These are phyloP conservation scores for Silene coronaria DNA, from an alignment of 179 eudicot species.

Conservation along the genomic window DNA sequence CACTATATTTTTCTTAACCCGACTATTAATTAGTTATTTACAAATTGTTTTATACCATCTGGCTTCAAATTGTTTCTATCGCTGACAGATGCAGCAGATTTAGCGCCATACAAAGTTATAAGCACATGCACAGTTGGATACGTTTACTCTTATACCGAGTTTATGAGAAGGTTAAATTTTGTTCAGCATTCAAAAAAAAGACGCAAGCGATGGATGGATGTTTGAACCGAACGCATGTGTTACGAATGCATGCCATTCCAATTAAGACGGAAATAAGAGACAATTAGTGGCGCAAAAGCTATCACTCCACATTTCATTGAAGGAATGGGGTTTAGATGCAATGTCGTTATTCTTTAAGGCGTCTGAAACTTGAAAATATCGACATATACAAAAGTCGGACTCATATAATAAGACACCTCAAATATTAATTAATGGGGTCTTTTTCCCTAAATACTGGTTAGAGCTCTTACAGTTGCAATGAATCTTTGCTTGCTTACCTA, in stretches of 20 bases:
- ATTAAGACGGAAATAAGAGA: background rate
- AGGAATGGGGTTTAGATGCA: background rate
- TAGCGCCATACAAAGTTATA: no score
- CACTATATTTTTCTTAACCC: no score
- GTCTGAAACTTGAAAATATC: background rate
- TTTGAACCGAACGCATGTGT: background rate
- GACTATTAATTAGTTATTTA: no score
- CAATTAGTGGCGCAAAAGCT: background rate
- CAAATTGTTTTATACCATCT: no score
- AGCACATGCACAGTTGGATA: no score
- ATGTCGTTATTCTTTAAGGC: background rate
- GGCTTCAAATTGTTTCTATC: no score
- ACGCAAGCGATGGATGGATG: no score
- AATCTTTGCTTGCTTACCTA: background rate
- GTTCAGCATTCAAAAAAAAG: no score
- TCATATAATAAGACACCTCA: constrained; percentile 6
- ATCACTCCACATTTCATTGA: background rate
- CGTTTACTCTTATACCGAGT: no score
- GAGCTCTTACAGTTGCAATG: background rate
- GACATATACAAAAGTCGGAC: background rate
- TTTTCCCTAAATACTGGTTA: background rate
- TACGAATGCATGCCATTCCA: background rate
- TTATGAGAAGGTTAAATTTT: no score
- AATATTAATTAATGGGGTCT: background rate
- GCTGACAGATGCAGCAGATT: no score